Conservation (phyloP, 805 yeast genomes). For the Lipomyces sp. region DNA sequence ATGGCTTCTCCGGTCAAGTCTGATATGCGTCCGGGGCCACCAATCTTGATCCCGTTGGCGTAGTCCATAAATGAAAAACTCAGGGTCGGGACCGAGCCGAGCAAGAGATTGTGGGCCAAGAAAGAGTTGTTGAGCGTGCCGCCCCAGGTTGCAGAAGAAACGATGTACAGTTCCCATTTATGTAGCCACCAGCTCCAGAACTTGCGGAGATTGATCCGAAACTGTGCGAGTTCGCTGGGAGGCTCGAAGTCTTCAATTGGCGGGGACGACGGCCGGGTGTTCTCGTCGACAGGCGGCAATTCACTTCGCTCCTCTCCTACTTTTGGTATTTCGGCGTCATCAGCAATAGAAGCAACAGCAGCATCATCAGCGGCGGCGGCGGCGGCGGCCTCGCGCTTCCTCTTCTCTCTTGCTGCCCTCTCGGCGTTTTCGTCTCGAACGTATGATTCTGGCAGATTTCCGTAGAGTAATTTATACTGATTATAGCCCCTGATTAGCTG, state of each 20-base stretch:
- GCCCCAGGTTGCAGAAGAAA: constrained; percentile 20
- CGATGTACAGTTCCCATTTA: constrained; percentile 27
- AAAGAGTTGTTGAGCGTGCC: constrained; percentile 21
- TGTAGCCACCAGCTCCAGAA: constrained; percentile 31
- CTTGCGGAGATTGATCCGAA: constrained; percentile 15
- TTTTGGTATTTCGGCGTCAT: not conserved
- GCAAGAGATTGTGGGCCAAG: constrained; percentile 12
- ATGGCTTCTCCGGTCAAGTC: constrained; percentile 22
- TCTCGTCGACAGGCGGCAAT: no score
- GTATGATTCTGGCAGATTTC: constrained; percentile 17
- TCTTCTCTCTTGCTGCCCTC: not conserved
- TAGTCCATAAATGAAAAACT: constrained; percentile 28
- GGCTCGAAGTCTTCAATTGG: no score
- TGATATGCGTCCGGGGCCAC: constrained; percentile 17
- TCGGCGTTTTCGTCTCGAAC: constrained; percentile 6
- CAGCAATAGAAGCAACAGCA: not conserved
- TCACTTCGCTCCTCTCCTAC: not conserved
- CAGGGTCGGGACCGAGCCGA: constrained; percentile 24
- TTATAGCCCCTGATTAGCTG: constrained; percentile 25
- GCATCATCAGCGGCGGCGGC: not conserved
- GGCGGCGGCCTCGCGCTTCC: not conserved
- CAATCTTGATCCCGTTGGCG: constrained; percentile 20
- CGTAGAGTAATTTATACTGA: constrained; percentile 24
- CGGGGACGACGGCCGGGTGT: no score
- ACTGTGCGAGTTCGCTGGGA: constrained; percentile 4